Conservation (phyloP, 1,139 yeast species). For the Candida sanyaensis region DNA sequence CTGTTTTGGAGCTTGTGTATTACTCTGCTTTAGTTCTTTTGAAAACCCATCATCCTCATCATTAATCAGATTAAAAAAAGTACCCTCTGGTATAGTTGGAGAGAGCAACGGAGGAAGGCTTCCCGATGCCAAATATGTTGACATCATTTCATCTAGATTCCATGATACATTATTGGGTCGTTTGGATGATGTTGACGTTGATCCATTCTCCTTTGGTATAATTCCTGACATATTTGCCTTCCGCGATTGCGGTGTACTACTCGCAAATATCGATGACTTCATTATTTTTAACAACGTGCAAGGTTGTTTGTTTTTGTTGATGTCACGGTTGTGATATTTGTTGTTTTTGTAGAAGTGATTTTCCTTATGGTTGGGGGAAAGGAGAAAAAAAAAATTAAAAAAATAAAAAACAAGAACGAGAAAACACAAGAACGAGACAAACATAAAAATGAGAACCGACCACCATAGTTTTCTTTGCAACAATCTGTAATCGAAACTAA, state of each 20-base stretch:
- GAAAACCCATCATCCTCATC: neutral
- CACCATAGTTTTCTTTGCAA: no score
- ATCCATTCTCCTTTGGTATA: conserved; percentile 12
- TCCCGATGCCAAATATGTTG: conserved; percentile 37
- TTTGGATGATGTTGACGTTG: conserved; percentile 4
- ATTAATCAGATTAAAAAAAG: neutral
- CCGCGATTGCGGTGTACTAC: conserved; percentile 20
- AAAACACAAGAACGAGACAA: no score
- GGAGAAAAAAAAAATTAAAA: no score
- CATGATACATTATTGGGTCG: conserved; percentile 22
- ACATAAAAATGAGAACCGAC: no score
- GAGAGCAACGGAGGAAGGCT: conserved; percentile 42
- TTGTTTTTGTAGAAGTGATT: no score
- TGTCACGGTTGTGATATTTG: neutral
- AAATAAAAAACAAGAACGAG: no score
- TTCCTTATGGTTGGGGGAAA: no score
- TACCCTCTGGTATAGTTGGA: conserved; percentile 39
- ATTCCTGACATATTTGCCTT: conserved; percentile 19
- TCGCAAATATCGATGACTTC: conserved; percentile 38
- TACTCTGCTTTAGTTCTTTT: neutral
- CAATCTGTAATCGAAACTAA: no score
- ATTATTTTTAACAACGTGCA: neutral
- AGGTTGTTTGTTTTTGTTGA: neutral
- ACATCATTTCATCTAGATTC: conserved; percentile 44
- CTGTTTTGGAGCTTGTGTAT: neutral